A percentile compares a stretch with the other conserved stretches of the same genome.
phyloP scores from a whole-genome alignment of 2,329 filamentous ascomycete species.

The Plenodomus lindquistii region DNA sequence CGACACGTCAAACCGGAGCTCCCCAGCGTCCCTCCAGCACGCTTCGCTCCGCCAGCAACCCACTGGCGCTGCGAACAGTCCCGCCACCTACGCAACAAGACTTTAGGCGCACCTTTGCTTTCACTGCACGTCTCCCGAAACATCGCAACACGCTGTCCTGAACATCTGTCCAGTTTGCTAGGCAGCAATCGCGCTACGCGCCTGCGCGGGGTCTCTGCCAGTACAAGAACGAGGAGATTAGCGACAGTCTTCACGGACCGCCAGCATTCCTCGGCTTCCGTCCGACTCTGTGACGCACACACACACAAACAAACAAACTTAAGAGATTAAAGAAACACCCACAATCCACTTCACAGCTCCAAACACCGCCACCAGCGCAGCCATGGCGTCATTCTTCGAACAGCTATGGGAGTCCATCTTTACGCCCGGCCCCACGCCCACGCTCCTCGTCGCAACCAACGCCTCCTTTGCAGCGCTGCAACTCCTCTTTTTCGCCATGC shows the following conservation, averaged over 20 bases:
- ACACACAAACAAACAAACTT: constrained; percentile 3
- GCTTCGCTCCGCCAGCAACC: not conserved
- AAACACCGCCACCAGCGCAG: constrained; percentile 4
- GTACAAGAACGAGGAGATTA: not conserved
- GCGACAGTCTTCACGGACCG: not conserved
- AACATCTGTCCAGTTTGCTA: constrained; percentile 4
- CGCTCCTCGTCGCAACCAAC: constrained; percentile 88
- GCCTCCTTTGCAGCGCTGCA: constrained; percentile 85
- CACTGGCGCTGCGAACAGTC: not conserved
- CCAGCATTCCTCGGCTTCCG: not conserved
- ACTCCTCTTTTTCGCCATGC: constrained; percentile 72
- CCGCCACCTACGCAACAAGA: not conserved
- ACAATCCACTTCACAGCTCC: not conserved
- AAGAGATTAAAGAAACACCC: not conserved
- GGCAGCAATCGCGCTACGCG: constrained; percentile 5
- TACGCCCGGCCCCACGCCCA: constrained; percentile 85
- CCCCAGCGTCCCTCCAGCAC: constrained; percentile 1
- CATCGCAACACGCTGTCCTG: constrained; percentile 6
- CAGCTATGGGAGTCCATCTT: constrained; percentile 93
- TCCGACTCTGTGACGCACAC: not conserved
- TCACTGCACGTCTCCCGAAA: not conserved
- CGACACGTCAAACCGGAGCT: not conserved
- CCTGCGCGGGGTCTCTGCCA: not conserved
- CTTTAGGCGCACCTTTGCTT: not conserved
- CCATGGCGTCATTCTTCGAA: constrained; percentile 61